Base-by-base conservation (phyloP, 1,284 basidiomycete species). In the Marasmius sp. region DNA sequence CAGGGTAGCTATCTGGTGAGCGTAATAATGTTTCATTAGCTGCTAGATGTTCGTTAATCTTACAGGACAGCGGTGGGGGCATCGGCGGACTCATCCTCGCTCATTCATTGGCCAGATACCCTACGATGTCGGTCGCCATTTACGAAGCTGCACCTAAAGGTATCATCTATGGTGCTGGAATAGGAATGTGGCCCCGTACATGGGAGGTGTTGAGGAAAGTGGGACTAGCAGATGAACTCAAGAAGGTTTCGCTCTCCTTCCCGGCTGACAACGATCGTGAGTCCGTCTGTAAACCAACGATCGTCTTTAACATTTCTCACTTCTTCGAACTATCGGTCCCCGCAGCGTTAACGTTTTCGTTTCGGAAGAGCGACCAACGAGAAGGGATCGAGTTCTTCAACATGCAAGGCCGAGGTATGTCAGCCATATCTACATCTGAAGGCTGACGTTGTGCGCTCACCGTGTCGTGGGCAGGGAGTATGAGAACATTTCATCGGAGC, bases 111-210 rank as follows among this genome's bases (percentile, higher is more conserved):
- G 61, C 69, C 9, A 67, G 65, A 52, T 69, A 65, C 62, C 50
- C 67, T 3, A 60, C 72, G 56, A 65, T 75, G 9, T 61, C 65
- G 38, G 67, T 75, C 27, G 68, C 72, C 43, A 66, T 78, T 27
- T 78, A 75, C 59, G 77, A 77, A 58, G 67, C 71, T 38, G 65
- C 72, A 16, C 57, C 65, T 8, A 56, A 68, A 60, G 71, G 76
- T 41, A 62, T 69, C 10, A 67, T 70, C 22, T 70, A 75, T 36
- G 75, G 76, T 45, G 76, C 74, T 4, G 75, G 76, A 10, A 70
- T 77, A 22, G 72, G 69, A 27, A 61, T 76, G 47, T 74, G 69
- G 60, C 68, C 71, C 9, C 68, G 74, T 33, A 66, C 68, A 14
- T 72, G 77, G 76, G 64, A 63, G 43, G 64, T 72, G 14, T 59